Evolutionary conservation across 1,139 yeast genomes (phyloP).

Genomic region (Saccharomycopsis phalli): DNA sequence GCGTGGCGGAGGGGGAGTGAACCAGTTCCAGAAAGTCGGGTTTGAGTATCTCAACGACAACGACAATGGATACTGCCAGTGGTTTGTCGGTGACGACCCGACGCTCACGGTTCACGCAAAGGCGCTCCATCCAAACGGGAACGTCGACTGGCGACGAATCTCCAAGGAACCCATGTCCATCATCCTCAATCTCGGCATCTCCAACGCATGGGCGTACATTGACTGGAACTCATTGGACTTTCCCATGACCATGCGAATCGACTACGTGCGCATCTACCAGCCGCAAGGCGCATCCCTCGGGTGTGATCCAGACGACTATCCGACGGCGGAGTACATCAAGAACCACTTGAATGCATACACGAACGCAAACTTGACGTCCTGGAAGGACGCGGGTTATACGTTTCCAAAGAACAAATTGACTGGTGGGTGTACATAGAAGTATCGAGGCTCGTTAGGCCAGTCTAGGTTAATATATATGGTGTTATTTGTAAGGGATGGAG

Average conservation of each 20-base stretch:
- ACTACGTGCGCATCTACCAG: slow-evolving; percentile 74
- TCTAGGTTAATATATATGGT: too few relatives aligned
- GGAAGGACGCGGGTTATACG: slow-evolving; percentile 58
- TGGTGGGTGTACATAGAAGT: slow-evolving; percentile 29
- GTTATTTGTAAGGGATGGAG: too few relatives aligned
- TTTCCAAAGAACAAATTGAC: slow-evolving; percentile 50
- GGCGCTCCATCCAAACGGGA: slow-evolving; percentile 76
- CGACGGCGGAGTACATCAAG: slow-evolving; percentile 66
- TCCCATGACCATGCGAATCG: slow-evolving; percentile 62
- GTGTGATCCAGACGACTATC: slow-evolving; percentile 69
- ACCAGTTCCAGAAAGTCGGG: slow-evolving; percentile 59
- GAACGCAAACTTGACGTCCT: slow-evolving; percentile 54
- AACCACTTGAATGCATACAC: slow-evolving; percentile 53
- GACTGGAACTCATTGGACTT: slow-evolving; percentile 64
- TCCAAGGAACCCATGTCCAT: slow-evolving; percentile 84
- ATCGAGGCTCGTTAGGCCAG: too few relatives aligned
- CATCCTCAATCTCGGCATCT: slow-evolving; percentile 68
- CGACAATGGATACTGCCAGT: slow-evolving; percentile 60
- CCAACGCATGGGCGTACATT: slow-evolving; percentile 76
- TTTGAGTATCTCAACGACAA: slow-evolving; percentile 67
- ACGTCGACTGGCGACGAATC: slow-evolving; percentile 63
- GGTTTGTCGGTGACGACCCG: slow-evolving; percentile 71
- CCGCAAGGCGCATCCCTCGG: slow-evolving; percentile 45
- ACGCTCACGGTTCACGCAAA: slow-evolving; percentile 53
- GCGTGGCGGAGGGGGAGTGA: slow-evolving; percentile 31